Evolutionary conservation across 2,329 filamentous ascomycete genomes (phyloP), one percentile per base, ranked within the genome.

Genomic region (Chaetomiaceae sp.): DNA sequence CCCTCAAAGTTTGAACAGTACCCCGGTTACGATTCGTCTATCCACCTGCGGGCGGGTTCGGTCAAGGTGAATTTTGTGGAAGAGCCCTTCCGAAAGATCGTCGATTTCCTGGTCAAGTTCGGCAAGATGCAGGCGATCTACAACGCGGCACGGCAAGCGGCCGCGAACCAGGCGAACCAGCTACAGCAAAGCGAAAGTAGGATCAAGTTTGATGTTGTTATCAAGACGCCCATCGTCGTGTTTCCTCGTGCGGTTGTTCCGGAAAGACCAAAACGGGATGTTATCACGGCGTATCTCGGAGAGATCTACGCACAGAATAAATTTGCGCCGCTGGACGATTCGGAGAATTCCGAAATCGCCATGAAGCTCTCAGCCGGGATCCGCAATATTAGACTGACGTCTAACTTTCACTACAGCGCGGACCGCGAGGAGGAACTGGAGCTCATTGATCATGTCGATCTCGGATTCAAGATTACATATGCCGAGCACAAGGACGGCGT

Each of bases 91-190:
- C 84, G 94, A 48, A 97, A 97, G 72, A 97, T 99, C 59, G 89
- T 99, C 70, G 89, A 95, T 61, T 99, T 99, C 69, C 77, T 95
- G 38, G 90, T 99, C 68, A 99, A 99, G 65, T 99, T 99, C 68
- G 94, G 95, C 56, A 96, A 95, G 71, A 99, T 99, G 94, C 94
- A 99, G 70, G 92, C 94, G 20, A 87, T 99, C 48, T 99, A 96
- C 75, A 99, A 99, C 66, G 92, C 94, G 37, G 94, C 95, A 11
- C 84, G 95, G 30, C 90, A 96, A 70, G 95, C 92, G 34, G 94
- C 95, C 2, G 89, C 94, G 34, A 92, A 89, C 57, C 91, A 96
- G 68, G 95, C 94, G 9, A 95, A 82, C 54, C 91, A 96, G 65
- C 82, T 99, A 5, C 94, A 97, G 65, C 87, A 97, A 65, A 91